phyloP scores from a whole-genome alignment of 345 rosid species.

The Eucalyptus pauciflora region DNA sequence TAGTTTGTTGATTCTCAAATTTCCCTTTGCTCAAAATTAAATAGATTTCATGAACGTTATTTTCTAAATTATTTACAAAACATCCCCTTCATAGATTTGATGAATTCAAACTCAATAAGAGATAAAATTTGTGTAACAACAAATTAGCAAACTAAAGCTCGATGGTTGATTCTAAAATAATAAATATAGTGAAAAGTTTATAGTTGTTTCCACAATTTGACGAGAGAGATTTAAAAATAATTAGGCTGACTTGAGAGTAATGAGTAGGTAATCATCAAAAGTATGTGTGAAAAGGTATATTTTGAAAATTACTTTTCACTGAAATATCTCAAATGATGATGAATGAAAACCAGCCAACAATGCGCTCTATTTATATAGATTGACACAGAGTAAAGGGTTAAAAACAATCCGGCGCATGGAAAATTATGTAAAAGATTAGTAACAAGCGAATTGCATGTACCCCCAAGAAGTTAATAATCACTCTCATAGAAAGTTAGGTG shows the following conservation, averaged over 20 bases:
- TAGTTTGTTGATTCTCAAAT: not conserved
- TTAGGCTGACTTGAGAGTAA: not conserved
- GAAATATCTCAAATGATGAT: not conserved
- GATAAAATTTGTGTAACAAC: not conserved
- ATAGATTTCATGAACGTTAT: not conserved
- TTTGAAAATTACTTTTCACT: not conserved
- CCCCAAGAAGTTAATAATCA: not conserved
- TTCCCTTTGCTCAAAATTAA: not conserved
- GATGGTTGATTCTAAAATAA: not conserved
- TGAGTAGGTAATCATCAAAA: not conserved
- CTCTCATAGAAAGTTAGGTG: not conserved
- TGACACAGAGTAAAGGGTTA: not conserved
- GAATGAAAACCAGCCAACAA: not conserved
- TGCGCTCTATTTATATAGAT: not conserved
- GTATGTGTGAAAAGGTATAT: not conserved
- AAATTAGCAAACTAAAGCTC: not conserved
- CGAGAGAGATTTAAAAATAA: not conserved
- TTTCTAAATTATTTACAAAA: not conserved
- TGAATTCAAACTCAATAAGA: not conserved
- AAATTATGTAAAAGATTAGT: not conserved
- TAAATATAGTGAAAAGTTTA: not conserved
- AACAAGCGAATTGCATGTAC: not conserved
- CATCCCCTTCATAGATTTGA: not conserved
- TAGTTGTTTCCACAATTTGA: not conserved
- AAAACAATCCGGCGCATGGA: not conserved